Base-by-base conservation (phyloP, 2,329 filamentous ascomycete genomes). In the Orbilia brochopaga region DNA sequence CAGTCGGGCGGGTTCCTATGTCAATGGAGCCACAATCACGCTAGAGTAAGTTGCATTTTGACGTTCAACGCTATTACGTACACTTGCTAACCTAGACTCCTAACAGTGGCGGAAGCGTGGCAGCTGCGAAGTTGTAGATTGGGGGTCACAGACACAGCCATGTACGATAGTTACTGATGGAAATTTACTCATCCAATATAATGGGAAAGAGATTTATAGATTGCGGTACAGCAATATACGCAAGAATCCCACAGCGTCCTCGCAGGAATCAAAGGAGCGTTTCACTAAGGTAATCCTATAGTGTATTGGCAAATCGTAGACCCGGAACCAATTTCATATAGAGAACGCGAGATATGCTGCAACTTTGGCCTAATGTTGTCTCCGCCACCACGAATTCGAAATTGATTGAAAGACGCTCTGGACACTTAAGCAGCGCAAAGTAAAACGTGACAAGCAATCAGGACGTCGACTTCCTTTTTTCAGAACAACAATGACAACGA, bases 21-120 rank as follows among this genome's bases (percentile, higher is more conserved):
- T 88, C 37, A 90, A 88, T 74, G 87, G 87, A 2, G 86, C 87
- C 15, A 85, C 85, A 1, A 85, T 89, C 73, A 80, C 84, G 8
- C 77, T 89, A 44, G 87, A 90, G 69, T 73, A 73, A 61, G 69
- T 62, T 0, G 13, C 4, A 8, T 15, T 23, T 21, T 13, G 8
- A 7, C 19, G 4, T n/a, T 30, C 2, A 11, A 40, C 19, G 4
- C 17, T 32, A 23, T 17, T 27, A 6, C 17, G 1, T n/a, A n/a
- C n/a, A 86, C 86, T 1, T 78, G 81, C 21, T 79, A 82, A 30
- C 76, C 83, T 61, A 77, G 80, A 50, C 78, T 81, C 17, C 84
- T 83, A 77, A 73, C 21, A 73, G 69, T 67, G 75, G 76, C 4
- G 76, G 76, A 40, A 80, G 78, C 61, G 77, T 78, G 2, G 75